These are phyloP conservation scores for Endotrypanum monterogeii DNA, from an alignment of 208 protist species.

Conservation along the genomic window DNA sequence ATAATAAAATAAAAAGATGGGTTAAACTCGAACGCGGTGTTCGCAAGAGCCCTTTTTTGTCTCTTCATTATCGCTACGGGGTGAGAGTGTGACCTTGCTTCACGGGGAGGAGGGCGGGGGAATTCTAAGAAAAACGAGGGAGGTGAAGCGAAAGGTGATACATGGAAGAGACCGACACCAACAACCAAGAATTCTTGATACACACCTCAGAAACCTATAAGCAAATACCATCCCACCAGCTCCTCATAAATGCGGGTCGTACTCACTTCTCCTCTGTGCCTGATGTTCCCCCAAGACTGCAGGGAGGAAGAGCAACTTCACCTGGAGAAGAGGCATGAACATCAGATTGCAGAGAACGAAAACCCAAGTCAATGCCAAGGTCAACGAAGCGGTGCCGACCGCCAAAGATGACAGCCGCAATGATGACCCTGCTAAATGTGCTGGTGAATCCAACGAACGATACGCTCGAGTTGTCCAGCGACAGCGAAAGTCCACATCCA, in stretches of 20 bases:
- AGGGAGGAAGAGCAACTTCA: background rate
- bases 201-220: background rate
- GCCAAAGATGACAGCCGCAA: slow-evolving; percentile 64
- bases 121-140: background rate
- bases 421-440: slow-evolving; percentile 56
- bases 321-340: slow-evolving; percentile 2
- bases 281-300: background rate
- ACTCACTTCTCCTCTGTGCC: background rate
- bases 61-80: background rate
- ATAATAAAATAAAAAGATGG: background rate
- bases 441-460: slow-evolving; percentile 59
- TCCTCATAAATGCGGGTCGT: background rate
- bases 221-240: background rate
- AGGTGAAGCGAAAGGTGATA: background rate
- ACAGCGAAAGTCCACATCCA: slow-evolving; percentile 69
- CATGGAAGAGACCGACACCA: background rate
- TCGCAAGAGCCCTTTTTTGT: background rate
- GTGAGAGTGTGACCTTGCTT: background rate
- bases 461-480: slow-evolving; percentile 18
- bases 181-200: background rate
- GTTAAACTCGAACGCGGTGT: background rate
- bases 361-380: slow-evolving; percentile 76
- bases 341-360: slow-evolving; percentile 45
- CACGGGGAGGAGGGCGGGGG: background rate
- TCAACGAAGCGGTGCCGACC: slow-evolving; percentile 82